These are phyloP conservation scores for Gypsophila paniculata DNA, from an alignment of 179 eudicot genomes.

Conservation along the genomic window DNA sequence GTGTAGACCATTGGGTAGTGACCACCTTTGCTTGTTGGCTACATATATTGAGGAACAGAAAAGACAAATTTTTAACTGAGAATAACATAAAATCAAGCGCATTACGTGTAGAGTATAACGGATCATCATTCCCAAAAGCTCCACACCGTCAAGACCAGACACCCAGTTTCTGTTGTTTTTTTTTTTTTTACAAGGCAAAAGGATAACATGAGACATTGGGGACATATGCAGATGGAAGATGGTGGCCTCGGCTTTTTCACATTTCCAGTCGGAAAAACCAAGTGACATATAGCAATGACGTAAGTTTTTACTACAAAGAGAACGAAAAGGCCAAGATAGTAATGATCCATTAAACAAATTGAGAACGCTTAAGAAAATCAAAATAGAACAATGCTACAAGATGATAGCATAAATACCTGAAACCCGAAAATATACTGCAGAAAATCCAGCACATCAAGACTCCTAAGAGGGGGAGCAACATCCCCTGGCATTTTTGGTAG, in stretches of 20 bases:
- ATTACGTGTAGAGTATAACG: neutral
- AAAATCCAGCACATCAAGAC: constrained; percentile 80
- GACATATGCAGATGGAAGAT: neutral
- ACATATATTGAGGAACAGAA: neutral
- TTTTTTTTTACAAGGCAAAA: neutral
- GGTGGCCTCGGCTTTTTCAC: neutral
- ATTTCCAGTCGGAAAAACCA: neutral
- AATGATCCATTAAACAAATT: neutral
- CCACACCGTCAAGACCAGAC: neutral
- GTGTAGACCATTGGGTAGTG: neutral
- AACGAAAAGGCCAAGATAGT: neutral
- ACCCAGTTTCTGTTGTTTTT: neutral
- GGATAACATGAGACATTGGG: neutral
- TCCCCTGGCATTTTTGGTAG: constrained; percentile 74
- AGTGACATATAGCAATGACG: neutral
- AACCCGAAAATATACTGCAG: constrained; percentile 93
- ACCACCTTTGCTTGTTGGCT: neutral
- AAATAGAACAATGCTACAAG: neutral
- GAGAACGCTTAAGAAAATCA: constrained; percentile 4
- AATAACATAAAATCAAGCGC: neutral
- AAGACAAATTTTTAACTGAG: neutral
- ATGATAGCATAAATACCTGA: constrained; percentile 54
- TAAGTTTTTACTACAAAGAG: neutral
- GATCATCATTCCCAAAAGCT: neutral
- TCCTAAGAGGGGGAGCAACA: constrained; percentile 61